Evolutionary conservation across 2,329 filamentous ascomycete species (phyloP), one percentile per base, ranked within the genome.

Genomic region (Rasamsonia emersonii): DNA sequence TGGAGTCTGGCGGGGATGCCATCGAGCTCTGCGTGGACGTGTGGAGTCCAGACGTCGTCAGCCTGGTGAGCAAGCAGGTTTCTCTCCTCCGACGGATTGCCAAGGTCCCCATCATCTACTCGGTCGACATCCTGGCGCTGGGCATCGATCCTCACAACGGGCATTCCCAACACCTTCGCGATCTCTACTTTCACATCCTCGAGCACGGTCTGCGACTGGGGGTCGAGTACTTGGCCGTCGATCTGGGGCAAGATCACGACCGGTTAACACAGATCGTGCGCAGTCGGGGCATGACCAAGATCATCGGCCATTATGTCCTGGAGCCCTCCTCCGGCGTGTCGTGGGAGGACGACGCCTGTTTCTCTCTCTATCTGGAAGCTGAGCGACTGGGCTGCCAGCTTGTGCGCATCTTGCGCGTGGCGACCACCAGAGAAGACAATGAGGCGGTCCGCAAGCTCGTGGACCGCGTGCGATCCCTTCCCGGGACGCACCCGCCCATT

Each of bases 1-100:
- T 77, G 2, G 73, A 78, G 50, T 73, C 73, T 5, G 64, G 68
- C 6, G 73, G 65, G 5, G 75, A 79, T 55, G 72, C 70, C 14
- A 67, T 77, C 24, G 75, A 78, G 45, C 56, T 78, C 3, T 70
- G 73, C 36, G 65, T 79, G 30, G 74, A 79, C 51, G 62, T 62
- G 26, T 76, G 73, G 70, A 62, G 64, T 5, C 53, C 64, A 15
- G 64, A 68, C 32, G 53, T 73, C 37, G 49, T 67, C 17, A 65
- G 62, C 32, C 48, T 65, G 6, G 59, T 77, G 40, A 69, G 70
- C 24, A 68, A 67, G 27, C 68, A 76, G 41, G 67, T 79, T 3
- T 69, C 73, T 9, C 56, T 71, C 19, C 68, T 77, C 30, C 67
- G 75, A 38, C 66, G 75, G 41, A 70, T 69, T 36, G 51, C 77